Conservation (phyloP, 305 asterid genomes). For the Solanum hybrid region DNA sequence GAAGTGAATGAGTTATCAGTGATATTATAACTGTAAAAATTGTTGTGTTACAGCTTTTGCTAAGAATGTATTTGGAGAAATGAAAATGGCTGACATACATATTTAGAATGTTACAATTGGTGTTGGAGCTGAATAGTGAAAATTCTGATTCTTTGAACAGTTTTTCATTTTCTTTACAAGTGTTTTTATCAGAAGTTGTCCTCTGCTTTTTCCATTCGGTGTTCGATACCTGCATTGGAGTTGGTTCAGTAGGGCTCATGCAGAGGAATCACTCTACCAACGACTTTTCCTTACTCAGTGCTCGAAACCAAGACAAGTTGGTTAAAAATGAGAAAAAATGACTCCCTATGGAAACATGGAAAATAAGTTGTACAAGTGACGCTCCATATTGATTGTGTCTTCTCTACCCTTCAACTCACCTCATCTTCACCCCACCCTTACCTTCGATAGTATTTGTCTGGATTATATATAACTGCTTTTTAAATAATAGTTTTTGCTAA, state of each 20-base stretch:
- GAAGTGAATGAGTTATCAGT: background rate
- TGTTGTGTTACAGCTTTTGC: background rate
- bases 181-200: background rate
- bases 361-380: background rate
- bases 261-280: background rate
- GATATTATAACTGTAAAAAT: background rate
- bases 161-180: background rate
- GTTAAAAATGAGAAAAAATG: background rate
- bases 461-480: background rate
- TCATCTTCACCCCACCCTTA: background rate
- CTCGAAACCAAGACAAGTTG: background rate
- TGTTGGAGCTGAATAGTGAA: background rate
- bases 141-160: background rate
- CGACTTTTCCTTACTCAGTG: background rate
- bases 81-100: background rate
- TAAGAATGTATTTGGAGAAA: background rate
- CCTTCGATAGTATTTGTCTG: background rate
- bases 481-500: background rate
- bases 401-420: background rate
- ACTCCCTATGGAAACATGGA: accelerated
- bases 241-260: background rate
- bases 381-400: background rate
- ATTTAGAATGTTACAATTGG: background rate
- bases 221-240: background rate
- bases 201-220: background rate